These are phyloP conservation scores for Ploettnerulaceae sp. DNA, from an alignment of 2,329 filamentous ascomycete species.

Conservation along the genomic window DNA sequence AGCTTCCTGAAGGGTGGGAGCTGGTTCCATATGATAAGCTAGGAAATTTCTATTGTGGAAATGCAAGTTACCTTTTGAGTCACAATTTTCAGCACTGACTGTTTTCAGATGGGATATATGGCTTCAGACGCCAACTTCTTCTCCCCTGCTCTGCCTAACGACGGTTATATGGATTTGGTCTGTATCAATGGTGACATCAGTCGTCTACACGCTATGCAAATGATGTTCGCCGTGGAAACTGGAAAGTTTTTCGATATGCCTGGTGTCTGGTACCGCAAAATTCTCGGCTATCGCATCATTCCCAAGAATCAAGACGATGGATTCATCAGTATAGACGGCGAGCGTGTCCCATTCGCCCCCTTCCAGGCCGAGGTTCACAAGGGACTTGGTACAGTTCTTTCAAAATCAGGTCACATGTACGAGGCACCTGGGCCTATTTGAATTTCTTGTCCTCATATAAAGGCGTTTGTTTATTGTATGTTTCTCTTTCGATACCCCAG, in stretches of 20 bases:
- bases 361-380: conserved; percentile 89
- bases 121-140: conserved; percentile 84
- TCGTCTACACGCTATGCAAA: conserved; percentile 58
- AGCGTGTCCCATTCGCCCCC: conserved; percentile 77
- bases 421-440: conserved; percentile 50
- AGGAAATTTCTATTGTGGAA: conserved; percentile 91
- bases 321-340: conserved; percentile 92
- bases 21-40: conserved; percentile 68
- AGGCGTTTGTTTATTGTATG: conserved; percentile 14
- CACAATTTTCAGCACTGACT: background rate
- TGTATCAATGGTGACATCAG: conserved; percentile 73
- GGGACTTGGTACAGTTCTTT: conserved; percentile 78
- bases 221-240: conserved; percentile 65
- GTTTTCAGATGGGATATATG: conserved; percentile 79
- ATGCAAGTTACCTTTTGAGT: conserved; percentile 47
- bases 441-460: conserved; percentile 10
- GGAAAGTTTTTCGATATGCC: conserved; percentile 73
- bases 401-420: conserved; percentile 65
- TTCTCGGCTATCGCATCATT: conserved; percentile 79
- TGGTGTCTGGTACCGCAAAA: conserved; percentile 75
- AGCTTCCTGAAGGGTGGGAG: conserved; percentile 73
- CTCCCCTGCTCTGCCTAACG: conserved; percentile 71
- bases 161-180: conserved; percentile 82
- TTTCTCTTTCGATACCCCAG: conserved; percentile 24
- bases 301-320: conserved; percentile 68